Percentiles rank a stretch among this genome's conserved stretches.
Evolutionary conservation across 805 yeast genomes (phyloP).

Genomic region (Wickerhamiella shivajii): DNA sequence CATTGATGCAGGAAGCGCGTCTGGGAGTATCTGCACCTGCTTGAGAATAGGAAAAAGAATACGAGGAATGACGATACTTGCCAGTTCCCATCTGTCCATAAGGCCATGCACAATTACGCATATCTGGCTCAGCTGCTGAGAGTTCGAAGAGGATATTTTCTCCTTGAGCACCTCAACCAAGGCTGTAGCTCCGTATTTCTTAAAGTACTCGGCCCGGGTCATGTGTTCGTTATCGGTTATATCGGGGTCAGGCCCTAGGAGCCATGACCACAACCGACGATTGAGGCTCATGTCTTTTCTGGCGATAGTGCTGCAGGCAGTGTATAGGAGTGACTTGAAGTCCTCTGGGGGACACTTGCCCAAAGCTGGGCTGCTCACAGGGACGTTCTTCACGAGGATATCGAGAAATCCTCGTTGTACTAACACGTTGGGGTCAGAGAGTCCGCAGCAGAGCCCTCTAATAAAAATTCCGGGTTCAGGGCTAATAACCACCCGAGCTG

Average conservation of each 20-base stretch:
- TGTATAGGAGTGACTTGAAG: constrained; percentile 42
- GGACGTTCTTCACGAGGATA: constrained; percentile 50
- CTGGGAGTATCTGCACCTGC: constrained; percentile 14
- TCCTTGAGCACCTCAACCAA: constrained; percentile 41
- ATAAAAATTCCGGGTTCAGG: constrained; percentile 73
- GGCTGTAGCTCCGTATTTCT: constrained; percentile 36
- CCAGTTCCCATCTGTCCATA: constrained; percentile 93
- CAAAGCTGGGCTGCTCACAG: constrained; percentile 43
- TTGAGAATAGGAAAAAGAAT: constrained; percentile 51
- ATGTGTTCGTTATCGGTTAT: constrained; percentile 13
- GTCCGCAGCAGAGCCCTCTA: constrained; percentile 57
- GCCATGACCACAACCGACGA: constrained; percentile 87
- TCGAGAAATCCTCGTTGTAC: constrained; percentile 86
- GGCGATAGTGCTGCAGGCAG: constrained; percentile 47
- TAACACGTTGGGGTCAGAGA: constrained; percentile 50
- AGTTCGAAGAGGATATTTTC: constrained; percentile 20
- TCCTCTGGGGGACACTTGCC: constrained; percentile 36
- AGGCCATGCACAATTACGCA: constrained; percentile 55
- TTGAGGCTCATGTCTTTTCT: constrained; percentile 88
- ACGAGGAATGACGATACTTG: constrained; percentile 54
- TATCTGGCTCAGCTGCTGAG: constrained; percentile 33
- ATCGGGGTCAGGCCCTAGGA: constrained; percentile 60
- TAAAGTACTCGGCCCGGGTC: constrained; percentile 42
- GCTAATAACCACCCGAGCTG: constrained; percentile 37
- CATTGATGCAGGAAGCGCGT: constrained; percentile 39